Percentiles rank a stretch among this genome's conserved stretches.
phyloP scores from a whole-genome alignment of 2,329 filamentous ascomycete genomes.

The Ilyonectria destructans region DNA sequence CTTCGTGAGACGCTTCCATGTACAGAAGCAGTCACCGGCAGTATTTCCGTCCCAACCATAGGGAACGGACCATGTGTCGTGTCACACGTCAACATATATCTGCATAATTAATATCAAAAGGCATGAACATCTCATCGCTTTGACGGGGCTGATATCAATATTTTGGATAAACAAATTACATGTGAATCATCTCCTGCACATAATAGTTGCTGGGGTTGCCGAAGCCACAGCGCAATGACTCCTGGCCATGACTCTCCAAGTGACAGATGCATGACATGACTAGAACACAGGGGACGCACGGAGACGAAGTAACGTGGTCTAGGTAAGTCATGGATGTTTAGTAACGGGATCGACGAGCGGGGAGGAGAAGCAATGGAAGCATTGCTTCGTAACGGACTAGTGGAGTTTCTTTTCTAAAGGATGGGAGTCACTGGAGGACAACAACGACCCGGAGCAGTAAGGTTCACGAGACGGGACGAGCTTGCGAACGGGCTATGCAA shows the following conservation, averaged over 20 bases:
- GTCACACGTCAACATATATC: not conserved
- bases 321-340: conserved; percentile 29
- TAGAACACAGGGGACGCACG: conserved; percentile 25
- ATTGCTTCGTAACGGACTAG: conserved; percentile 19
- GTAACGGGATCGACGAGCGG: conserved; percentile 42
- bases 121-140: not conserved
- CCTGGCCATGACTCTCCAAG: conserved; percentile 8
- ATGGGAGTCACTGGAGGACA: not conserved
- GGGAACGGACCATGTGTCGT: conserved; percentile 1
- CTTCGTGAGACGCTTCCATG: no score
- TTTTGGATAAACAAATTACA: not conserved
- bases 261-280: conserved; percentile 34
- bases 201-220: conserved; percentile 19
- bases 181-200: not conserved
- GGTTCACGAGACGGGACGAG: conserved; percentile 37
- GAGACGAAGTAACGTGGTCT: conserved; percentile 13
- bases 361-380: conserved; percentile 18
- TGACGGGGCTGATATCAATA: not conserved
- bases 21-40: no score
- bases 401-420: conserved; percentile 1
- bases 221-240: conserved; percentile 26
- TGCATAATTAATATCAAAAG: not conserved
- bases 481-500: conserved; percentile 29
- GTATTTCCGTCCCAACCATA: no score
- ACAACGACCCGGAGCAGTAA: conserved; percentile 1